Evolutionary conservation across 1,139 yeast species (phyloP).

Genomic region (Pichia kudriavzevii): DNA sequence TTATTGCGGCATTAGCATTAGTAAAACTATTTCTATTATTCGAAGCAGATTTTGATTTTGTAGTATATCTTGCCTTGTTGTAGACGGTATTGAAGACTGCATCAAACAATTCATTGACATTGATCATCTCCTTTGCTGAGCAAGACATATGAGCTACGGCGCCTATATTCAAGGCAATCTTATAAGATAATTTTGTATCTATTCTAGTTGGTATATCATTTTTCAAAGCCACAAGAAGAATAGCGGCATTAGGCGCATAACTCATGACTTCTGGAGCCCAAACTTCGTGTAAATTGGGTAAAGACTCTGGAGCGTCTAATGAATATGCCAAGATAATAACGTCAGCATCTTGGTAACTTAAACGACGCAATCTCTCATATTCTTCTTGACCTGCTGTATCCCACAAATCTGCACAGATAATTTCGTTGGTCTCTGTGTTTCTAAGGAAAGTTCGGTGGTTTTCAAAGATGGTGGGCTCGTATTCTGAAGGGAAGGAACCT

Average conservation of each 20-base stretch:
- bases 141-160: slow-evolving; percentile 78
- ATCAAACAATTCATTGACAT: slow-evolving; percentile 62
- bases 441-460: slow-evolving; percentile 63
- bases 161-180: slow-evolving; percentile 56
- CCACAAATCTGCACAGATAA: slow-evolving; percentile 55
- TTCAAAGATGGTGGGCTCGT: slow-evolving; percentile 88
- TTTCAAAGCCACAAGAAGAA: slow-evolving; percentile 73
- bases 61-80: slow-evolving; percentile 12
- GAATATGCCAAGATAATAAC: slow-evolving; percentile 70
- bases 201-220: slow-evolving; percentile 45
- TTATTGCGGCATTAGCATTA: slow-evolving; percentile 3
- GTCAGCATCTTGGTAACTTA: slow-evolving; percentile 79
- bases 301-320: slow-evolving; percentile 53
- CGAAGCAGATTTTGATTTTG: slow-evolving; percentile 4
- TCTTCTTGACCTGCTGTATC: slow-evolving; percentile 96
- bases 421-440: slow-evolving; percentile 38
- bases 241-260: slow-evolving; percentile 75
- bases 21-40: slow-evolving; percentile 3
- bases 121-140: slow-evolving; percentile 64
- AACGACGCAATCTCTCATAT: slow-evolving; percentile 75
- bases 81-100: slow-evolving; percentile 24
- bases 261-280: slow-evolving; percentile 87
- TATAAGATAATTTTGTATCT: slow-evolving; percentile 24
- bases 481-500: slow-evolving; percentile 58
- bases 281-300: slow-evolving; percentile 66